A percentile compares a stretch with the other conserved stretches of the same genome.
Conservation (phyloP, 2,329 filamentous ascomycete species). For the Beauveria rudraprayagi region DNA sequence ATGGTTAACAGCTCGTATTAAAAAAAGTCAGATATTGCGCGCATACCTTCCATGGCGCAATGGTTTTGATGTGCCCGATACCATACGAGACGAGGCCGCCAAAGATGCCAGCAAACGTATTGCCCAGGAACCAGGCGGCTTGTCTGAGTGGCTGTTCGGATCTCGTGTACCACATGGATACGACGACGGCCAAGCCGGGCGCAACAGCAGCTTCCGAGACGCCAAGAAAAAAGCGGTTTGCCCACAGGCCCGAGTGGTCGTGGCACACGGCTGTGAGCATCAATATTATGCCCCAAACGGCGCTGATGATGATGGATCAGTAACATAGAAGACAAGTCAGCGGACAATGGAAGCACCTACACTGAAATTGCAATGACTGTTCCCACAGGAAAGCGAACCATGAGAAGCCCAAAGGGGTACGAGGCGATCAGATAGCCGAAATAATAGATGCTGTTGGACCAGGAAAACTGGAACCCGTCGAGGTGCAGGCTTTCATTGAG, state of each 20-base stretch:
- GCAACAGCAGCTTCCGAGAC: conserved; percentile 24
- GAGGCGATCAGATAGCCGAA: conserved; percentile 37
- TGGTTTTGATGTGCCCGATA: conserved; percentile 16
- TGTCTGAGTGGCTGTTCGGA: conserved; percentile 20
- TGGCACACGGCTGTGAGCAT: conserved; percentile 7
- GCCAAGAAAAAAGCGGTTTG: conserved; percentile 26
- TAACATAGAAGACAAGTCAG: not conserved
- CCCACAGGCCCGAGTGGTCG: conserved; percentile 18
- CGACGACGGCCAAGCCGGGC: conserved; percentile 22
- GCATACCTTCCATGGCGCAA: not conserved
- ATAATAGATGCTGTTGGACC: conserved; percentile 43
- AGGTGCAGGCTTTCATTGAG: conserved; percentile 36
- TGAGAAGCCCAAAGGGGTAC: conserved; percentile 19
- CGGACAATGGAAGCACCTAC: not conserved
- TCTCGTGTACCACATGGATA: conserved; percentile 28
- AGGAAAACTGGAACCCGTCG: conserved; percentile 42
- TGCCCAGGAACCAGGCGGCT: conserved; percentile 22
- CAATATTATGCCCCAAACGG: not conserved
- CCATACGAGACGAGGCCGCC: conserved; percentile 20
- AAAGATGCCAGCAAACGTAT: conserved; percentile 18
- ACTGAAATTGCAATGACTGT: conserved; percentile 15
- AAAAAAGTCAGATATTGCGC: not conserved
- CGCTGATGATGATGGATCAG: not conserved
- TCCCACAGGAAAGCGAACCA: conserved; percentile 19
- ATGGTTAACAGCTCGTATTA: not conserved